Percentiles rank a stretch among this genome's conserved stretches.
These are phyloP conservation scores for Debaryomycetaceae sp. DNA, from an alignment of 1,139 yeast species.

Conservation along the genomic window DNA sequence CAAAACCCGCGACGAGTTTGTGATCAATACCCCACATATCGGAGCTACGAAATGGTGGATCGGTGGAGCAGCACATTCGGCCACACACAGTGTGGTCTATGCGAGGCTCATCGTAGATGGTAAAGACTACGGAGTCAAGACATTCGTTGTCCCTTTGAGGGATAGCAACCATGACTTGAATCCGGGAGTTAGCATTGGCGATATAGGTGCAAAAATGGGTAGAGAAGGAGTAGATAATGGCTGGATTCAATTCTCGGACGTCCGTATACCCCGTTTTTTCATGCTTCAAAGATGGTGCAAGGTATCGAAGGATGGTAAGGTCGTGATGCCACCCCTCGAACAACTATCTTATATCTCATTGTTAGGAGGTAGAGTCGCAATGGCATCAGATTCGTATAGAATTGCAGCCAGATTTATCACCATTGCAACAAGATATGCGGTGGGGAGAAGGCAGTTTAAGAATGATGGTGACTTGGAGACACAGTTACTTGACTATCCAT, in stretches of 20 bases:
- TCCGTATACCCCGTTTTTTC: slow-evolving; percentile 76
- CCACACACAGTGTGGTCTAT: slow-evolving; percentile 77
- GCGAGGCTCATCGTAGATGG: slow-evolving; percentile 81
- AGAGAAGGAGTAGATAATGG: slow-evolving; percentile 88
- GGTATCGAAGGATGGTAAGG: slow-evolving; percentile 68
- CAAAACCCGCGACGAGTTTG: slow-evolving; percentile 59
- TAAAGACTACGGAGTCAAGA: slow-evolving; percentile 86
- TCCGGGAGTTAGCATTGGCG: slow-evolving; percentile 84
- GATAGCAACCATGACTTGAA: slow-evolving; percentile 65
- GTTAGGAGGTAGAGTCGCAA: slow-evolving; percentile 82
- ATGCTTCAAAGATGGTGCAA: slow-evolving; percentile 81
- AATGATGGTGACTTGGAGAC: slow-evolving; percentile 41
- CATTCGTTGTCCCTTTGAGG: slow-evolving; percentile 85
- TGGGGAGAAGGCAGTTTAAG: slow-evolving; percentile 85
- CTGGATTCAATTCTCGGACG: slow-evolving; percentile 86
- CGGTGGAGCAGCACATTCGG: slow-evolving; percentile 95
- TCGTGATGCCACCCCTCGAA: slow-evolving; percentile 73
- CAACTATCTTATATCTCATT: slow-evolving; percentile 86
- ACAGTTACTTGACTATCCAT: slow-evolving; percentile 75
- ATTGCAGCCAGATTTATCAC: slow-evolving; percentile 77
- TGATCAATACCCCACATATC: slow-evolving; percentile 80
- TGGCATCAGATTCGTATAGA: slow-evolving; percentile 84
- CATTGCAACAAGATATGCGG: slow-evolving; percentile 83
- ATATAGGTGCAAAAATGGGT: slow-evolving; percentile 93
- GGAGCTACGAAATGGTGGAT: slow-evolving; percentile 99